Conservation (phyloP, 139 green algal genomes). For the Dunaliella primolecta region DNA sequence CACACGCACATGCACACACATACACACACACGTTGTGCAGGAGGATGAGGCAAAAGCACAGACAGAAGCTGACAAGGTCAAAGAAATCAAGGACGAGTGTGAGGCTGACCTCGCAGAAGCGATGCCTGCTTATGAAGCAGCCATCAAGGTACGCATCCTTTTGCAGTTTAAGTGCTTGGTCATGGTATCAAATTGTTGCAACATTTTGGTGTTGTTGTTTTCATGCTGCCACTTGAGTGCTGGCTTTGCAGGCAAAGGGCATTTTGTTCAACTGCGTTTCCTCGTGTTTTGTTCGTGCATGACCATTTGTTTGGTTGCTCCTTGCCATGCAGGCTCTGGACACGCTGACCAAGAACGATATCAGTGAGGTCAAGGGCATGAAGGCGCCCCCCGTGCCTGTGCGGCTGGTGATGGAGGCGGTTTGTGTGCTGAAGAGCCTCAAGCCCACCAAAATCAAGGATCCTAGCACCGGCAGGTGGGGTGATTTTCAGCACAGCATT, state of each 20-base stretch:
- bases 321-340: slow-evolving; percentile 44
- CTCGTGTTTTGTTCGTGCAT: no score
- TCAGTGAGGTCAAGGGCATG: slow-evolving; percentile 79
- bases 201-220: no score
- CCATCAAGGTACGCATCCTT: slow-evolving; percentile 25
- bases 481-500: no score
- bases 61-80: slow-evolving; percentile 61
- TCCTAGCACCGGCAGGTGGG: slow-evolving; percentile 32
- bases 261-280: no score
- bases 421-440: slow-evolving; percentile 66
- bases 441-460: slow-evolving; percentile 65
- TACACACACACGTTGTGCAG: slow-evolving; percentile 21
- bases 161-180: background rate
- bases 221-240: no score
- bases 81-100: slow-evolving; percentile 72
- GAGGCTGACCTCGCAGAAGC: slow-evolving; percentile 62
- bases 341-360: slow-evolving; percentile 78
- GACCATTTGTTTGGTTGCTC: background rate
- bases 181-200: no score
- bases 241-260: no score
- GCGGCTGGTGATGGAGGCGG: slow-evolving; percentile 65
- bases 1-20: background rate
- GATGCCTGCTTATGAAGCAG: slow-evolving; percentile 34
- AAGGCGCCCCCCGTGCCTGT: slow-evolving; percentile 54
- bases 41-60: slow-evolving; percentile 59